Percentiles rank a stretch among this genome's conserved stretches.
These are phyloP conservation scores for Talaromyces sp. DNA, from an alignment of 2,329 filamentous ascomycete genomes.

Conservation along the genomic window DNA sequence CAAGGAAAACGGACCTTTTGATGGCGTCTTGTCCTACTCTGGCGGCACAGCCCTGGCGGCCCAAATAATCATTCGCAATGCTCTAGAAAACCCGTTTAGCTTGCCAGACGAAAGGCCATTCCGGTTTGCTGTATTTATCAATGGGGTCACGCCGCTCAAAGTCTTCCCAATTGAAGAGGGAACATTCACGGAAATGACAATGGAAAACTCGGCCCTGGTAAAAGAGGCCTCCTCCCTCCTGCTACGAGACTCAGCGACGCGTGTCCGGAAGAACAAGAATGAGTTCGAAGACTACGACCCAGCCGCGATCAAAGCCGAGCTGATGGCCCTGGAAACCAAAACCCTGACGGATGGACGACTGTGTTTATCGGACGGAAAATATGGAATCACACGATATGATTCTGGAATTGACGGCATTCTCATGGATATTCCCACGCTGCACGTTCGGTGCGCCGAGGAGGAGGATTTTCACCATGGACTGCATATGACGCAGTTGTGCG, in stretches of 20 bases:
- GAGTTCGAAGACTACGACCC: constrained; percentile 15
- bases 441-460: constrained; percentile 13
- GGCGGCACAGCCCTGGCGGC: constrained; percentile 19
- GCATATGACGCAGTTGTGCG: constrained; percentile 14
- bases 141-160: constrained; percentile 16
- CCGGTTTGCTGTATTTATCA: constrained; percentile 17
- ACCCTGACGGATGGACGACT: constrained; percentile 12
- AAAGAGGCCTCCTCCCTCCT: constrained; percentile 14
- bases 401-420: constrained; percentile 6
- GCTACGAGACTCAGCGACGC: constrained; percentile 15
- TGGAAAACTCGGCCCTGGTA: constrained; percentile 6
- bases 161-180: constrained; percentile 14
- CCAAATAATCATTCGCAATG: constrained; percentile 13
- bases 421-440: constrained; percentile 17
- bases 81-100: constrained; percentile 15
- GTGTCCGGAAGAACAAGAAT: constrained; percentile 13
- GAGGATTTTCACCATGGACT: constrained; percentile 11
- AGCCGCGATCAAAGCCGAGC: constrained; percentile 10
- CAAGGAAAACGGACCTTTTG: constrained; percentile 21
- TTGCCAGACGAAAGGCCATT: constrained; percentile 16
- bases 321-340: constrained; percentile 12
- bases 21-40: constrained; percentile 21
- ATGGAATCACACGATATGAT: constrained; percentile 12
- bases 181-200: constrained; percentile 9
- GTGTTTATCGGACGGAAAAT: constrained; percentile 11